phyloP scores from a whole-genome alignment of 495 filamentous ascomycete genomes.

The Penicillium atrosanguineum region DNA sequence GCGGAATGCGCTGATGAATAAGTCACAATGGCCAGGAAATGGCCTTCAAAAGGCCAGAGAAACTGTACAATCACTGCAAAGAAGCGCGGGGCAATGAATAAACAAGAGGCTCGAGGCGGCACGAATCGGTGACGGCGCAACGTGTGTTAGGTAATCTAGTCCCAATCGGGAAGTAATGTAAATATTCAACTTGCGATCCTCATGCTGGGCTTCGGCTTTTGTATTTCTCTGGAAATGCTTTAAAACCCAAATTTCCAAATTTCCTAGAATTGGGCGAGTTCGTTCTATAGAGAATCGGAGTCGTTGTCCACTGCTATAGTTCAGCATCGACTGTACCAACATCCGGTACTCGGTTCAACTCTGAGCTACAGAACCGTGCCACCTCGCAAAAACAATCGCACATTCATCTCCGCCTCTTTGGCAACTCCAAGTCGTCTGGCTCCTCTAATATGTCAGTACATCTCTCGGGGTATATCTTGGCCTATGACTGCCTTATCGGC shows the following conservation, averaged over 20 bases:
- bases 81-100: constrained; percentile 31
- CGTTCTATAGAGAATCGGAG: not conserved
- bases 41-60: not conserved
- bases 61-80: constrained; percentile 5
- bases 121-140: constrained; percentile 10
- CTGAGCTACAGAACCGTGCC: constrained; percentile 10
- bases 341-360: constrained; percentile 10
- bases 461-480: constrained; percentile 49
- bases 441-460: constrained; percentile 52
- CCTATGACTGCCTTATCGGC: constrained; percentile 50
- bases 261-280: not conserved
- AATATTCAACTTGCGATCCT: not conserved
- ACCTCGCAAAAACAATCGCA: constrained; percentile 17
- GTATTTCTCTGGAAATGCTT: not conserved
- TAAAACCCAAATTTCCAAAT: not conserved
- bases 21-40: constrained; percentile 1
- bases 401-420: constrained; percentile 37
- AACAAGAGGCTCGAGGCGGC: constrained; percentile 40
- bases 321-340: constrained; percentile 8
- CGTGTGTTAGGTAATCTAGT: constrained; percentile 17
- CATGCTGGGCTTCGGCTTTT: not conserved
- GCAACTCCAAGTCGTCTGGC: constrained; percentile 43
- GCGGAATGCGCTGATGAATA: constrained; percentile 19
- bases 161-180: constrained; percentile 7
- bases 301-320: not conserved